Evolutionary conservation across 2,329 filamentous ascomycete genomes (phyloP).

Genomic region (Huntiella bhutanensis): DNA sequence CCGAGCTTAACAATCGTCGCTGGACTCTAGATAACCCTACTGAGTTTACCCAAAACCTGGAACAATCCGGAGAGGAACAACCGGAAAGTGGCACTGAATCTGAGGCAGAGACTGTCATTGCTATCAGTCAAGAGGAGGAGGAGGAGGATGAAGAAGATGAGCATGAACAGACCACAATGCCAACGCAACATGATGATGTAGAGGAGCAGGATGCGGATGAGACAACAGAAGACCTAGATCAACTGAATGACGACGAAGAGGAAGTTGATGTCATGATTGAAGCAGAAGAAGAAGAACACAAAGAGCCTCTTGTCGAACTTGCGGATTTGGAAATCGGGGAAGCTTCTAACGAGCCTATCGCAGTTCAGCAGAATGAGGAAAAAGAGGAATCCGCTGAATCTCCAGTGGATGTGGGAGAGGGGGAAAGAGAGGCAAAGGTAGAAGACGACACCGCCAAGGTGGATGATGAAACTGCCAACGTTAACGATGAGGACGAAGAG

Average conservation of each 20-base stretch:
- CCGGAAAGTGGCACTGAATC: no score
- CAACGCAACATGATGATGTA: neutral
- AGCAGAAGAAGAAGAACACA: slow-evolving; percentile 20
- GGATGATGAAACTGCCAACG: neutral
- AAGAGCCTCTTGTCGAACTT: slow-evolving; percentile 13
- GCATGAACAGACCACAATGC: no score
- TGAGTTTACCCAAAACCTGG: no score
- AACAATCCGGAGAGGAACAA: no score
- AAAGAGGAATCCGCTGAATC: neutral
- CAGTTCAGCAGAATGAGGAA: neutral
- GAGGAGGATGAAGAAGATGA: neutral
- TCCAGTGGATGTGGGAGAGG: no score
- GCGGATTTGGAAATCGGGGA: slow-evolving; percentile 21
- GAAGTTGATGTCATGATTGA: neutral
- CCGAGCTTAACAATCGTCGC: no score
- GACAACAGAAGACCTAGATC: no score
- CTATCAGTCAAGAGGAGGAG: neutral
- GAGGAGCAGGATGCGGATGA: neutral
- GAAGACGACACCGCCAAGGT: neutral
- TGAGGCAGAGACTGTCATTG: no score
- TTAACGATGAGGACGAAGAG: neutral
- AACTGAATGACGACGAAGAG: slow-evolving; percentile 19
- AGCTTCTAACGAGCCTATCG: slow-evolving; percentile 1
- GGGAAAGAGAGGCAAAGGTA: no score
- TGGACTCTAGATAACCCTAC: no score